Conservation (phyloP, 768 basidiomycete genomes). For the Mycena rebaudengoi region DNA sequence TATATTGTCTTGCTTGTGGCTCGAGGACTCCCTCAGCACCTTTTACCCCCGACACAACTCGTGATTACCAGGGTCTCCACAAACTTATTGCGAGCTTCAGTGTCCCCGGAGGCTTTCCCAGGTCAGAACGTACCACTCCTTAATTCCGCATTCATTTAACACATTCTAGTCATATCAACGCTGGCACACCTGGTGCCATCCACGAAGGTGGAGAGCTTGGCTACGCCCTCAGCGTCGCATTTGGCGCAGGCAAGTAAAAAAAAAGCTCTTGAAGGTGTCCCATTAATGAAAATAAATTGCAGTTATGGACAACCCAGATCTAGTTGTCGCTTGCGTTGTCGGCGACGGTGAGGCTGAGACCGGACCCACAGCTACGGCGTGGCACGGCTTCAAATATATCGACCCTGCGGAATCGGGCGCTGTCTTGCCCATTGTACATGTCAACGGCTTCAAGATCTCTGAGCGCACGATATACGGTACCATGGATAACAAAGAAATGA, state of each 20-base stretch:
- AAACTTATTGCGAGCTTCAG: slow-evolving; percentile 81
- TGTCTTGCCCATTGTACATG: slow-evolving; percentile 89
- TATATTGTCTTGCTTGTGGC: slow-evolving; percentile 85
- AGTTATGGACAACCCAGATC: slow-evolving; percentile 90
- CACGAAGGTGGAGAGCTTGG: slow-evolving; percentile 94
- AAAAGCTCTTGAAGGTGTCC: too few species aligned
- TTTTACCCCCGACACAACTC: slow-evolving; percentile 69
- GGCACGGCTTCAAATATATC: slow-evolving; percentile 91
- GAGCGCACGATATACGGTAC: slow-evolving; percentile 90
- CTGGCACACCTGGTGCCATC: slow-evolving; percentile 88
- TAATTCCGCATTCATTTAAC: background rate
- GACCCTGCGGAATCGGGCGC: slow-evolving; percentile 92
- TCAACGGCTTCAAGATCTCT: slow-evolving; percentile 91
- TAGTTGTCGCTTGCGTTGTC: slow-evolving; percentile 82
- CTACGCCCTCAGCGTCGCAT: slow-evolving; percentile 86
- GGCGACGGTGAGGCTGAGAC: slow-evolving; percentile 91
- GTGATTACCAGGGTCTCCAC: slow-evolving; percentile 64
- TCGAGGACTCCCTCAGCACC: slow-evolving; percentile 75
- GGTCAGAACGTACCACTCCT: slow-evolving; percentile 51
- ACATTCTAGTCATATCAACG: slow-evolving; percentile 70
- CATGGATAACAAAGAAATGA: slow-evolving; percentile 90
- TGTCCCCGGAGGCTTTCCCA: slow-evolving; percentile 85
- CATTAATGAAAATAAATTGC: too few species aligned
- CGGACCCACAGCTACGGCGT: slow-evolving; percentile 81
- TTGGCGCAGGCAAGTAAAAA: too few species aligned